Conservation (phyloP, 805 yeast species). For the Jamesozyma spencerorum region DNA sequence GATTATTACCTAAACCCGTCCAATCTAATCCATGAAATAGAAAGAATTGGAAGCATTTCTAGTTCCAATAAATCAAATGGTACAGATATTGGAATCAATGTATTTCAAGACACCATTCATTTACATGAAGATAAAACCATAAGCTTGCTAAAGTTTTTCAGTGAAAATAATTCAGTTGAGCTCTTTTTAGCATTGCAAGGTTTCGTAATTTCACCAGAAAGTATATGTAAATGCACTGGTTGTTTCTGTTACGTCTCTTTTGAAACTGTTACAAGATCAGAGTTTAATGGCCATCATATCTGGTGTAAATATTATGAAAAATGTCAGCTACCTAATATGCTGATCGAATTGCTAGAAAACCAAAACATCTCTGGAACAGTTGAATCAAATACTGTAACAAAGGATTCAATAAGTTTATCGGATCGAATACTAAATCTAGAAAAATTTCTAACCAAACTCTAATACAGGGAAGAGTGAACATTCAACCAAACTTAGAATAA, state of each 20-base stretch:
- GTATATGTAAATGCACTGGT: constrained; percentile 7
- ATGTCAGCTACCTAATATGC: constrained; percentile 6
- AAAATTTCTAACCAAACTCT: too few species aligned
- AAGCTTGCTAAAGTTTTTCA: not conserved
- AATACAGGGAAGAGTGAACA: too few species aligned
- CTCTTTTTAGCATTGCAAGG: not conserved
- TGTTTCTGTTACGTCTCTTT: constrained; percentile 12
- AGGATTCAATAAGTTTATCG: too few species aligned
- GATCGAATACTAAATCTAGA: too few species aligned
- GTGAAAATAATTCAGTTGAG: not conserved
- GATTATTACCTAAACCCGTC: constrained; percentile 11
- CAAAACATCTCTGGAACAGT: not conserved
- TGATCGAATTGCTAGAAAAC: constrained; percentile 1
- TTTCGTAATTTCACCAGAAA: not conserved
- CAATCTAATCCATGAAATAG: constrained; percentile 10
- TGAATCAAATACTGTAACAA: too few species aligned
- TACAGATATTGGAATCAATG: not conserved
- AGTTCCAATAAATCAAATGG: not conserved
- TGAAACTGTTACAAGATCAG: constrained; percentile 3
- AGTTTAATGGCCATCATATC: constrained; percentile 11
- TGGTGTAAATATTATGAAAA: constrained; percentile 19
- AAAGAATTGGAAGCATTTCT: constrained; percentile 4
- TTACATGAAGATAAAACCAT: not conserved
- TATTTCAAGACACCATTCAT: not conserved
- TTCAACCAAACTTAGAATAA: too few species aligned